Percentiles rank a stretch among this genome's conserved stretches.
Conservation (phyloP, 1,284 basidiomycete genomes). For the Puccinia horiana region DNA sequence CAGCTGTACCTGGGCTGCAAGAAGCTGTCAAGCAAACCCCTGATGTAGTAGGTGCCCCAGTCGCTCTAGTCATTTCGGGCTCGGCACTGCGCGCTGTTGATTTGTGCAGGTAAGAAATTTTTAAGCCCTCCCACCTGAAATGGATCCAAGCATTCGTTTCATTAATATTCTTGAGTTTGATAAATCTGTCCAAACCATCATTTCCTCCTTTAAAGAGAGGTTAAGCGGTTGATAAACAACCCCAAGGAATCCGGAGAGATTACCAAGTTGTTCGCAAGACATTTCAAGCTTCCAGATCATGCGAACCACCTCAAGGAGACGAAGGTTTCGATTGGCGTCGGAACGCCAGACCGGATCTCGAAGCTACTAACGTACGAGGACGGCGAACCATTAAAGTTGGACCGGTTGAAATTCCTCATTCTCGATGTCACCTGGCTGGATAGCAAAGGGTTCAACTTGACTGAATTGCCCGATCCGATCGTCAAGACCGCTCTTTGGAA, state of each 20-base stretch:
- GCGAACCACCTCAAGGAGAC: constrained; percentile 1
- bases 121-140: neutral
- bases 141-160: neutral
- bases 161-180: neutral
- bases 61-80: constrained; percentile 25
- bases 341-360: constrained; percentile 40
- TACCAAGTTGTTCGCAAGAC: constrained; percentile 36
- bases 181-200: neutral
- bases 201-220: neutral
- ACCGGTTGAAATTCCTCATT: constrained; percentile 25
- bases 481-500: constrained; percentile 32
- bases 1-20: constrained; percentile 27
- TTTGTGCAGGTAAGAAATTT: constrained; percentile 31
- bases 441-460: constrained; percentile 20
- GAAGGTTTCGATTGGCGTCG: constrained; percentile 11
- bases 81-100: constrained; percentile 31
- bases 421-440: constrained; percentile 40
- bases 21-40: constrained; percentile 13
- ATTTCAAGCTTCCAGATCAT: constrained; percentile 42
- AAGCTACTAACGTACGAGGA: constrained; percentile 12
- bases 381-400: constrained; percentile 20
- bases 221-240: constrained; percentile 1
- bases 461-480: constrained; percentile 22
- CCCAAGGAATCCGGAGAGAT: constrained; percentile 28
- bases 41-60: constrained; percentile 2